Evolutionary conservation across 805 yeast genomes (phyloP).

Genomic region (Spathaspora boniae): DNA sequence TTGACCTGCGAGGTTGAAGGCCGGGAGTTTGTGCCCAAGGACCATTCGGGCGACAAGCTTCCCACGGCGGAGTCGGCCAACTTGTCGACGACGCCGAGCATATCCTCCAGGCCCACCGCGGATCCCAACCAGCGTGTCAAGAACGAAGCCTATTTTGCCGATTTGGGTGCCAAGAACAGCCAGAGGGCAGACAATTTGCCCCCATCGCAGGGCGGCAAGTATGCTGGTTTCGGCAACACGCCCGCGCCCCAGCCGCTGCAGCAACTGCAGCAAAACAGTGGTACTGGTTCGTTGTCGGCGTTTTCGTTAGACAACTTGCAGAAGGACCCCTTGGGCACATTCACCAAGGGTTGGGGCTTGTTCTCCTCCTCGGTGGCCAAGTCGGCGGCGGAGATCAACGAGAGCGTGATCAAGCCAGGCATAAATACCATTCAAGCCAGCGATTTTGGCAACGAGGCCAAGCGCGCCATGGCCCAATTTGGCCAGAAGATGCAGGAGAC

Average conservation of each 20-base stretch:
- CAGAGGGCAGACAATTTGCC: constrained; percentile 73
- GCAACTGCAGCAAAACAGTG: constrained; percentile 12
- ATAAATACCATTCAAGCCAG: constrained; percentile 71
- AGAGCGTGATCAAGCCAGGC: constrained; percentile 88
- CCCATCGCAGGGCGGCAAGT: constrained; percentile 93
- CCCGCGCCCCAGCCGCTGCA: constrained; percentile 44
- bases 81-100: constrained; percentile 22
- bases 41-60: constrained; percentile 48
- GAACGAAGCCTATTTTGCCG: constrained; percentile 80
- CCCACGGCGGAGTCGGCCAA: constrained; percentile 22
- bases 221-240: constrained; percentile 85
- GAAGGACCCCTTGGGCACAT: constrained; percentile 85
- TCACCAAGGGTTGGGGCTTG: constrained; percentile 90
- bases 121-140: constrained; percentile 39
- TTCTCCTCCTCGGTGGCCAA: constrained; percentile 83
- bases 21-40: constrained; percentile 61
- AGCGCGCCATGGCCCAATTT: constrained; percentile 92
- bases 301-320: constrained; percentile 69
- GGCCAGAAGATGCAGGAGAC: constrained; percentile 93
- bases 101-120: constrained; percentile 44
- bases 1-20: constrained; percentile 76
- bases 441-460: constrained; percentile 78
- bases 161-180: constrained; percentile 69
- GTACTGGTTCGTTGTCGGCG: constrained; percentile 45
- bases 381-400: constrained; percentile 82